Conservation (phyloP, 2,329 filamentous ascomycete species). For the Cercospora citrullina region DNA sequence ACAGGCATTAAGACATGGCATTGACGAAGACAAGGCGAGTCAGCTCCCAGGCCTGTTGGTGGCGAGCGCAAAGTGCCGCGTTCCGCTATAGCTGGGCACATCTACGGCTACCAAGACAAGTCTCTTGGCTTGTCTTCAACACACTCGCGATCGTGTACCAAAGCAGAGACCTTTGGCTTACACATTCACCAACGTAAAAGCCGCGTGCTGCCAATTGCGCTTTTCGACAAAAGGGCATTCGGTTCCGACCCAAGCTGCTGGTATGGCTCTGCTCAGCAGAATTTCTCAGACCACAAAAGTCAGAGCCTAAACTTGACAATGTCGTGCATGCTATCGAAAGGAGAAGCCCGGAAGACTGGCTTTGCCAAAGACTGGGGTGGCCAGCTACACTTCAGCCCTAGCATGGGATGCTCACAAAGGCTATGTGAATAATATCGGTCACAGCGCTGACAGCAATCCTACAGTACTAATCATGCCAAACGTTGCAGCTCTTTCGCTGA, state of each 20-base stretch:
- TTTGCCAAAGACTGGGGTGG: neutral
- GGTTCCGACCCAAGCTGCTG: neutral
- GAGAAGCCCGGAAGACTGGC: neutral
- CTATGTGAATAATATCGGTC: neutral
- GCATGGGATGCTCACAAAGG: neutral
- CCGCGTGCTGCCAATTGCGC: neutral
- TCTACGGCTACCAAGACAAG: neutral
- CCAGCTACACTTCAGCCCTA: neutral
- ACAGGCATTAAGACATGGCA: neutral
- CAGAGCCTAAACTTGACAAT: neutral
- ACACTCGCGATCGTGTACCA: neutral
- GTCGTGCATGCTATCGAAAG: neutral
- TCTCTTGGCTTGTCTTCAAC: neutral
- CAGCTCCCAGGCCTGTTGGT: neutral
- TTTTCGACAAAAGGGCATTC: neutral
- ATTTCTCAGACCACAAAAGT: neutral
- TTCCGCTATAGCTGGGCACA: neutral
- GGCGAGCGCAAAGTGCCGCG: neutral
- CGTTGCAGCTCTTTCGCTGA: neutral
- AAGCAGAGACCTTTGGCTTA: neutral
- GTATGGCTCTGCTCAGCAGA: neutral
- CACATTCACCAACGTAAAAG: neutral
- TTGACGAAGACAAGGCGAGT: neutral
- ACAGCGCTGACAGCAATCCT: neutral
- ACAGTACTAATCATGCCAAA: neutral